Percentiles rank a stretch among this genome's conserved stretches.
These are phyloP conservation scores for Mesembryanthemum crystallinum DNA, from an alignment of 148 eudicot genomes.

Conservation along the genomic window DNA sequence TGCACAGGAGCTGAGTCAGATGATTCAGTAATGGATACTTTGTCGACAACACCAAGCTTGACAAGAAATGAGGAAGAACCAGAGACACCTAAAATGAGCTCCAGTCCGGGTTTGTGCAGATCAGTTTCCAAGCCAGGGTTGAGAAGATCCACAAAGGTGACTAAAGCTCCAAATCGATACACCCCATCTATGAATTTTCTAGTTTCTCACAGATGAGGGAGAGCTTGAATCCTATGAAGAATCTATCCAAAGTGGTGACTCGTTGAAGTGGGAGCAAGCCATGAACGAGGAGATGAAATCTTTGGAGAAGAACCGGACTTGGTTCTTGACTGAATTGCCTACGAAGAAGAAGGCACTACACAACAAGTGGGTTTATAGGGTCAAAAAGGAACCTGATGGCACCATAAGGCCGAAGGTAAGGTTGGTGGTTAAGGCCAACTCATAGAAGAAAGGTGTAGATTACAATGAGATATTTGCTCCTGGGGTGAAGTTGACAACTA, in stretches of 20 bases:
- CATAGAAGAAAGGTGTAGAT: too few relatives aligned
- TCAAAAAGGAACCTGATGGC: not conserved
- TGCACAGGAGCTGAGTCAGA: not conserved
- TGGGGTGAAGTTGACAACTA: not conserved
- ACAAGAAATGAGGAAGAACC: too few relatives aligned
- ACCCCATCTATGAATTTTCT: not conserved
- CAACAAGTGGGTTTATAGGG: not conserved
- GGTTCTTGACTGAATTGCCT: not conserved
- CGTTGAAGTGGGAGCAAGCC: not conserved
- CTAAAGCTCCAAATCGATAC: not conserved
- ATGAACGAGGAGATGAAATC: not conserved
- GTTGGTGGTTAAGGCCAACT: too few relatives aligned
- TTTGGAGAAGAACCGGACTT: not conserved
- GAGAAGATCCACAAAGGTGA: not conserved
- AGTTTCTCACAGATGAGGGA: not conserved
- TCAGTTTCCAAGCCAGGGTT: not conserved
- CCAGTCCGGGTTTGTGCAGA: not conserved
- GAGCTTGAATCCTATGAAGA: not conserved
- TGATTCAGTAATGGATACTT: not conserved
- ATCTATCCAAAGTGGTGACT: not conserved
- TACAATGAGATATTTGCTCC: too few relatives aligned
- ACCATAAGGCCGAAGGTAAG: not conserved
- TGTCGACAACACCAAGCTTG: not conserved
- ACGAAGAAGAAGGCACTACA: not conserved
- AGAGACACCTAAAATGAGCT: not conserved